Evolutionary conservation across 1,284 basidiomycete species (phyloP).

Genomic region (Leccinum fallax): DNA sequence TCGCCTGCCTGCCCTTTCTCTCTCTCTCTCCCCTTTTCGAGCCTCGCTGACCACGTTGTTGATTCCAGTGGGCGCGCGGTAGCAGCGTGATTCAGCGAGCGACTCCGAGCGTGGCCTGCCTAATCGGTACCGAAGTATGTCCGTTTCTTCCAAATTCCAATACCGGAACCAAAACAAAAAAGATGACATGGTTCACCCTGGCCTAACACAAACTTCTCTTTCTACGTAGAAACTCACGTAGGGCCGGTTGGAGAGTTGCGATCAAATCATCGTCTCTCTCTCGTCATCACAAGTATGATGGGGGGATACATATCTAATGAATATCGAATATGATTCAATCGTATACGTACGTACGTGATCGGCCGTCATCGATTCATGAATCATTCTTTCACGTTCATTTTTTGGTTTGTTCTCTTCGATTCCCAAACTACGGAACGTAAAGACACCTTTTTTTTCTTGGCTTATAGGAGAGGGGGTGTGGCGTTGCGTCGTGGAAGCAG

Average conservation of each 20-base stretch:
- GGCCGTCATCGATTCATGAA: not conserved
- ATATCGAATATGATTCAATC: not conserved
- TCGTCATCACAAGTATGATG: no score
- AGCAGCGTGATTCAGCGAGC: not conserved
- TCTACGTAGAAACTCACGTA: not conserved
- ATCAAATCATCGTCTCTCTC: not conserved
- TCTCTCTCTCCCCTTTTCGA: not conserved
- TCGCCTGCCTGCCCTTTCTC: not conserved
- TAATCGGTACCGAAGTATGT: not conserved
- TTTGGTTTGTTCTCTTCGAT: not conserved
- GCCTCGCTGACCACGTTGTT: not conserved
- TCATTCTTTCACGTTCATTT: not conserved
- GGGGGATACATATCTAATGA: not conserved
- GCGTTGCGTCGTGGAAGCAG: slow-evolving; percentile 15
- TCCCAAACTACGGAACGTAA: not conserved
- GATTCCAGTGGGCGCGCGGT: not conserved
- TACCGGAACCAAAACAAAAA: not conserved
- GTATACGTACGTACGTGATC: not conserved
- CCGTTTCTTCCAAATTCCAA: not conserved
- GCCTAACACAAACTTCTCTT: not conserved
- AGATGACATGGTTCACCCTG: no score
- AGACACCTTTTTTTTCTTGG: not conserved
- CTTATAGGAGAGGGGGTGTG: slow-evolving; percentile 5
- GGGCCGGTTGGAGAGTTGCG: not conserved
- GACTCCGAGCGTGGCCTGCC: not conserved